Evolutionary conservation across 129 eudicot genomes (phyloP).

Genomic region (Kitagawia praeruptora): DNA sequence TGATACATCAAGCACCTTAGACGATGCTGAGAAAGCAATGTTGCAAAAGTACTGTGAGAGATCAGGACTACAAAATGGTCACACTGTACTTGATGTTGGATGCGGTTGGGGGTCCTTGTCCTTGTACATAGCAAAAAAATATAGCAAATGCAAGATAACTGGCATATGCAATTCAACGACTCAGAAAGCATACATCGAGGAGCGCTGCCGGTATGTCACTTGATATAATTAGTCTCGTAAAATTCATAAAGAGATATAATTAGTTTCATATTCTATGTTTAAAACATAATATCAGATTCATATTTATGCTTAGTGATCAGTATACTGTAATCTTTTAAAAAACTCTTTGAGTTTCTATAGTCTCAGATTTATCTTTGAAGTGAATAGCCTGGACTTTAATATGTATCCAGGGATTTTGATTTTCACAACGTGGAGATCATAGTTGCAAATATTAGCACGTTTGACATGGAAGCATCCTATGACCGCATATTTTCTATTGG

Average conservation of each 20-base stretch:
- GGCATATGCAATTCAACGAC: conserved; percentile 95
- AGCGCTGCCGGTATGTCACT: conserved; percentile 56
- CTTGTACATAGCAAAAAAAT: background rate
- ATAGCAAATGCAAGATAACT: conserved; percentile 56
- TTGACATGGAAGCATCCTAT: conserved; percentile 88
- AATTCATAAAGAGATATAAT: too few relatives aligned
- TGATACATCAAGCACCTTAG: conserved; percentile 61
- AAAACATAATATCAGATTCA: background rate
- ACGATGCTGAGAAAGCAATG: conserved; percentile 94
- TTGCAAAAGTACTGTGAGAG: conserved; percentile 86
- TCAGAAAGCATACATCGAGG: conserved; percentile 73
- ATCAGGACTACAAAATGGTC: conserved; percentile 77
- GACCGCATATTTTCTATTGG: conserved; percentile 92
- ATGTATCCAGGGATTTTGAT: conserved; percentile 38
- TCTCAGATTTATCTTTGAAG: background rate
- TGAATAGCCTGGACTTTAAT: background rate
- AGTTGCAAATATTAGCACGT: conserved; percentile 86
- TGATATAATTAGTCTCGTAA: background rate
- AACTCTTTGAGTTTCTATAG: background rate
- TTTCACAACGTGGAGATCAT: conserved; percentile 37
- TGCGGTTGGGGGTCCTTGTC: conserved; percentile 97
- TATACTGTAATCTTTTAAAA: background rate
- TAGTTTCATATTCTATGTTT: background rate
- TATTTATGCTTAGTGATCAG: too few relatives aligned
- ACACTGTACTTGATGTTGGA: conserved; percentile 92